Conservation (phyloP, 176 grass and related monocot genomes). For the Aegilops tauschii region DNA sequence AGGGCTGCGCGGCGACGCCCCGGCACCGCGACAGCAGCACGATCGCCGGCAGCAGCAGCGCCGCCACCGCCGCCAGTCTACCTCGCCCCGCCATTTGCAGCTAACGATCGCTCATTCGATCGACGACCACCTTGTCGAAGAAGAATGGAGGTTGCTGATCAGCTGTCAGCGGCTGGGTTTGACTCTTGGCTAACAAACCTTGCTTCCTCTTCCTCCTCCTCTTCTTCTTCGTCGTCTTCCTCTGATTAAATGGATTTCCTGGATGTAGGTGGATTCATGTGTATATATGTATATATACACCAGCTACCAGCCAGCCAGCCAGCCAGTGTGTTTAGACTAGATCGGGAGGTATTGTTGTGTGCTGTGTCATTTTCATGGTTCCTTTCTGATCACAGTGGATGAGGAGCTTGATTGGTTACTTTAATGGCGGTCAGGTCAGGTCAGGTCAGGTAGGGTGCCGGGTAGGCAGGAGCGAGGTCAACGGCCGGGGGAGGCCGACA, state of each 20-base stretch:
- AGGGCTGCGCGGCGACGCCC: background rate
- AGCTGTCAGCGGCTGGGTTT: background rate
- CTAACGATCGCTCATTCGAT: background rate
- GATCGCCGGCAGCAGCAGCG: background rate
- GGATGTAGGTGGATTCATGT: background rate
- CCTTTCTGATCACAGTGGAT: background rate
- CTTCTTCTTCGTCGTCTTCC: background rate
- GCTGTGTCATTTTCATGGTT: conserved; percentile 4
- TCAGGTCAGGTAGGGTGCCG: background rate
- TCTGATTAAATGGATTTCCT: background rate
- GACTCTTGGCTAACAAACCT: background rate
- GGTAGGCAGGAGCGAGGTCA: background rate
- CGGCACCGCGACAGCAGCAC: background rate
- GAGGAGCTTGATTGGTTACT: background rate
- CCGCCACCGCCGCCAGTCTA: background rate
- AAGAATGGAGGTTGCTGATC: background rate
- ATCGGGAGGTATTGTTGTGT: background rate
- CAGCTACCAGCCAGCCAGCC: background rate
- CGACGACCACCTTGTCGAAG: background rate
- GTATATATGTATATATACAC: too few relatives aligned
- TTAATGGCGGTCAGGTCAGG: background rate
- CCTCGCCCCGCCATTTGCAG: background rate
- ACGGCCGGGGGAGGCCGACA: background rate
- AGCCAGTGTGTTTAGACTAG: too few relatives aligned
- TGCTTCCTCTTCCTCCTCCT: background rate